Evolutionary conservation across 2,329 filamentous ascomycete genomes (phyloP).

Genomic region (Davidsoniella virescens): DNA sequence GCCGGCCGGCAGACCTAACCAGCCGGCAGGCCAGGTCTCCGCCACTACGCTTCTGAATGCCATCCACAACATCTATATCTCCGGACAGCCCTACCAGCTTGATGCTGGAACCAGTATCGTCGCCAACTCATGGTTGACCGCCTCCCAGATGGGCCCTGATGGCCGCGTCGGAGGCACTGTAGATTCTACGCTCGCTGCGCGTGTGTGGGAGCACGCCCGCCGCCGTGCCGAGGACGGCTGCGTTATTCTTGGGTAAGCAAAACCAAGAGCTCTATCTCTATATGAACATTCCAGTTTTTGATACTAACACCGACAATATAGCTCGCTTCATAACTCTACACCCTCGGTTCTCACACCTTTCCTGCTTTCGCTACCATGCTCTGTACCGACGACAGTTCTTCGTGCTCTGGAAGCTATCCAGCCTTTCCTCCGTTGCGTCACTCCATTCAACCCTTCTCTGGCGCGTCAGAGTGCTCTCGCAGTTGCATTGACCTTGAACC

Average conservation of each 20-base stretch:
- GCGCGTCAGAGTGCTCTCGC: slow-evolving; percentile 67
- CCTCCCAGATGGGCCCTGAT: slow-evolving; percentile 51
- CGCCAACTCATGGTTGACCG: slow-evolving; percentile 90
- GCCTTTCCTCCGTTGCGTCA: slow-evolving; percentile 76
- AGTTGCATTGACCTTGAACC: slow-evolving; percentile 64
- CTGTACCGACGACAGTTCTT: slow-evolving; percentile 58
- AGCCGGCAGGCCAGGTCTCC: slow-evolving; percentile 56
- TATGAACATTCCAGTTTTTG: too few species aligned
- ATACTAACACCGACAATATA: slow-evolving; percentile 20
- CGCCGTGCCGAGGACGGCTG: slow-evolving; percentile 90
- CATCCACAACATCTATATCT: slow-evolving; percentile 75
- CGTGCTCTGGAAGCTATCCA: slow-evolving; percentile 66
- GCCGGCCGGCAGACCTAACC: slow-evolving; percentile 35
- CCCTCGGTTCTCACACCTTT: slow-evolving; percentile 75
- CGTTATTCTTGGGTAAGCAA: slow-evolving; percentile 67
- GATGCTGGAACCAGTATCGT: slow-evolving; percentile 84
- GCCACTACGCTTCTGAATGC: slow-evolving; percentile 87
- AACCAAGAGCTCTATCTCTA: too few species aligned
- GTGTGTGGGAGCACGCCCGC: slow-evolving; percentile 92
- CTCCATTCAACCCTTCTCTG: slow-evolving; percentile 74
- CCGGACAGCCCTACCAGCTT: slow-evolving; percentile 66
- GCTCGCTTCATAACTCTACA: slow-evolving; percentile 74
- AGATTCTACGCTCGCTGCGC: slow-evolving; percentile 58
- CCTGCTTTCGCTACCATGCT: slow-evolving; percentile 61
- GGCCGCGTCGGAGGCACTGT: slow-evolving; percentile 61